phyloP scores from a whole-genome alignment of 2,329 filamentous ascomycete species.

The Aureobasidium pullulans region DNA sequence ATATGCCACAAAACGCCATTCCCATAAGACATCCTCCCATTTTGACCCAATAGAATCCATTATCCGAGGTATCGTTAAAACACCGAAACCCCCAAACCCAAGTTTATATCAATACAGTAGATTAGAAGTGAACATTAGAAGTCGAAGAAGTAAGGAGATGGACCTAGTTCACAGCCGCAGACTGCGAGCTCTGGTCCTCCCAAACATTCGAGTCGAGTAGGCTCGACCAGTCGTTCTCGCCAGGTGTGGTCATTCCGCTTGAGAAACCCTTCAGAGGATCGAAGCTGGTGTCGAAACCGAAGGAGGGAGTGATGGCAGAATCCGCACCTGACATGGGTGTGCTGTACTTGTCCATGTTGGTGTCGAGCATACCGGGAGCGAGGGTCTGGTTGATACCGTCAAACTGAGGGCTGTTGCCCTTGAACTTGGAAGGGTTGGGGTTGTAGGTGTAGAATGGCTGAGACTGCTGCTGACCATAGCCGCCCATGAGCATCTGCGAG shows the following conservation, averaged over 20 bases:
- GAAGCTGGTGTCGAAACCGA: slow-evolving; percentile 17
- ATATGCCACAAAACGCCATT: background rate
- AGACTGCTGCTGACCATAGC: slow-evolving; percentile 32
- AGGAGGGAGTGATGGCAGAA: slow-evolving; percentile 19
- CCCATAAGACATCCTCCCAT: background rate
- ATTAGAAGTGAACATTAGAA: background rate
- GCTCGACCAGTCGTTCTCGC: slow-evolving; percentile 22
- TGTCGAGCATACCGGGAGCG: slow-evolving; percentile 31
- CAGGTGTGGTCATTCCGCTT: slow-evolving; percentile 21
- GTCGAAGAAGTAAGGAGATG: background rate
- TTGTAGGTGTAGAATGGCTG: slow-evolving; percentile 40
- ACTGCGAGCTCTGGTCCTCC: slow-evolving; percentile 16
- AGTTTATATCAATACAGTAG: background rate
- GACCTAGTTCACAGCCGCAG: background rate
- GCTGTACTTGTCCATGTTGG: slow-evolving; percentile 16
- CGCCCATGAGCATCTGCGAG: slow-evolving; percentile 40
- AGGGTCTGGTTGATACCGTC: slow-evolving; percentile 35
- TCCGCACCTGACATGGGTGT: slow-evolving; percentile 22
- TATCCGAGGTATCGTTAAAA: background rate
- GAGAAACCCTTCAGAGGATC: slow-evolving; percentile 21
- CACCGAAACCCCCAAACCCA: background rate
- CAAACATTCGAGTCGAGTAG: slow-evolving; percentile 22
- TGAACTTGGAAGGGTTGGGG: slow-evolving; percentile 29
- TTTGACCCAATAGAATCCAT: background rate
- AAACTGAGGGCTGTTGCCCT: slow-evolving; percentile 22